Evolutionary conservation across 176 grass and related monocot genomes (phyloP).

Genomic region (Hordeum marinum): DNA sequence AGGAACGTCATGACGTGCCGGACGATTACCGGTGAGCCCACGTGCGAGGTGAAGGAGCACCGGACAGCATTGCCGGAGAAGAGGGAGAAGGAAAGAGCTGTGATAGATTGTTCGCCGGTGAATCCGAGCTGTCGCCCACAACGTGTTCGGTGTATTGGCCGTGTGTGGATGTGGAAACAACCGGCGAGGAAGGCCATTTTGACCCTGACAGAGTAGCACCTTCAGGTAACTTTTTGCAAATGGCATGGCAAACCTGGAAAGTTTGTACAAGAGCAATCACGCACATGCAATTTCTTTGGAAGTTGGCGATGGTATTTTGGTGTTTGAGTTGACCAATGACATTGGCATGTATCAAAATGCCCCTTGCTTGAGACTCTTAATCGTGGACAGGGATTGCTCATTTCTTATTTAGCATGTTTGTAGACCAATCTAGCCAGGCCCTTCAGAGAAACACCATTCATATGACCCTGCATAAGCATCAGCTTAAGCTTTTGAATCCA

Average conservation of each 20-base stretch:
- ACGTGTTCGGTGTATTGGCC: background rate
- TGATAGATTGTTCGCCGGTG: background rate
- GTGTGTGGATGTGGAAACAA: background rate
- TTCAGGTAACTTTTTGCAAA: background rate
- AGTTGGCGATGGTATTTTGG: too few species aligned
- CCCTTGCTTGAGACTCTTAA: background rate
- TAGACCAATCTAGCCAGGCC: background rate
- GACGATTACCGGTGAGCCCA: background rate
- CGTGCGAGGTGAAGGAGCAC: background rate
- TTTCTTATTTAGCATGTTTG: background rate
- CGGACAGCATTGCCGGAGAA: background rate
- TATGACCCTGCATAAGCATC: background rate
- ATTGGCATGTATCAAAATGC: background rate
- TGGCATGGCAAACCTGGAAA: background rate
- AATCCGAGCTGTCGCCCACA: background rate
- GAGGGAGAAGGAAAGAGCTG: background rate
- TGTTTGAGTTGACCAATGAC: too few species aligned
- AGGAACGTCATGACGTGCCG: background rate
- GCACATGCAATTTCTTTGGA: too few species aligned
- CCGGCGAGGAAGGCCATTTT: background rate
- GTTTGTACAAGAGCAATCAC: too few species aligned
- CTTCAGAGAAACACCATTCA: background rate
- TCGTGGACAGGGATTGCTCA: background rate
- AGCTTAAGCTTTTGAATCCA: background rate
- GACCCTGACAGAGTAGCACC: background rate